These are phyloP conservation scores for Borealophlyctis nickersoniae DNA, from an alignment of 192 early-diverging fungal species.

Conservation along the genomic window DNA sequence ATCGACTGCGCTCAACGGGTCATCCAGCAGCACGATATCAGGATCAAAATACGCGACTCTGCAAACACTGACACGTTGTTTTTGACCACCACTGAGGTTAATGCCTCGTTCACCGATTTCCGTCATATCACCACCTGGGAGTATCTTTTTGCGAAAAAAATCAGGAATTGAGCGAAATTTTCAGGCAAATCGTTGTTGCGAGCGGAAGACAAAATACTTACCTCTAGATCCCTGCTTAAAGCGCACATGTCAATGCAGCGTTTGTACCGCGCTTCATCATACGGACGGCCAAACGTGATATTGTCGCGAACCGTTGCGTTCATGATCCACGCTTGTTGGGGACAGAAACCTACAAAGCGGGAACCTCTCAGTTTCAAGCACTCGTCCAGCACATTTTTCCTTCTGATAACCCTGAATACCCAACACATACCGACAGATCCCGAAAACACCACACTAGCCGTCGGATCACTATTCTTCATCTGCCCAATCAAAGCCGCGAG, in stretches of 20 bases:
- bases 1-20: constrained; percentile 84
- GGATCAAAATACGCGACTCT: constrained; percentile 58
- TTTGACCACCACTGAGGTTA: constrained; percentile 67
- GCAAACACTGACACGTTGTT: constrained; percentile 70
- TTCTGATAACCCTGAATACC: too few relatives aligned
- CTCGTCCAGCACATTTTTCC: too few relatives aligned
- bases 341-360: too few relatives aligned
- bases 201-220: too few relatives aligned
- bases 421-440: background rate
- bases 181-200: too few relatives aligned
- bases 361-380: too few relatives aligned
- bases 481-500: constrained; percentile 53
- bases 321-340: constrained; percentile 86
- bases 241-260: constrained; percentile 81
- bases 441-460: background rate
- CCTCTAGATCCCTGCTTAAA: constrained; percentile 77
- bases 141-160: too few relatives aligned
- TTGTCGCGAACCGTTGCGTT: constrained; percentile 64
- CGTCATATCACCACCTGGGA: constrained; percentile 27
- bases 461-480: constrained; percentile 21
- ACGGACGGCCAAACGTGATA: constrained; percentile 67
- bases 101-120: constrained; percentile 49
- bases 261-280: constrained; percentile 56
- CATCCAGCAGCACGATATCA: constrained; percentile 53
- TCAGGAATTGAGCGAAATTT: too few relatives aligned